Percentiles rank a stretch among this genome's conserved stretches.
phyloP scores from a whole-genome alignment of 768 basidiomycete species.

The Hygrocybe punicea region DNA sequence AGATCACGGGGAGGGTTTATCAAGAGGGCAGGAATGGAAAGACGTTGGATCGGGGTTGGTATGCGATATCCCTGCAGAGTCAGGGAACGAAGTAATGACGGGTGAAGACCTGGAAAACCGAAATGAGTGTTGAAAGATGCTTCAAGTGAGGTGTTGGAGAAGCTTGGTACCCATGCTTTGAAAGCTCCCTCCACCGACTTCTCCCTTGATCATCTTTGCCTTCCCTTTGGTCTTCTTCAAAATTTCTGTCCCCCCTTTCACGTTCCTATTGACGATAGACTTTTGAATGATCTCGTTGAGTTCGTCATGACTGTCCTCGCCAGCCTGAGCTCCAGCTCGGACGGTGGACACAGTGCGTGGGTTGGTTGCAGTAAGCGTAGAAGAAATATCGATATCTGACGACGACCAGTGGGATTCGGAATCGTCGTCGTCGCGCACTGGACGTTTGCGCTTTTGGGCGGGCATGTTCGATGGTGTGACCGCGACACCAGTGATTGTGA shows the following conservation, averaged over 20 bases:
- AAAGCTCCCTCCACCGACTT: slow-evolving; percentile 90
- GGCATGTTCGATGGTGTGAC: background rate
- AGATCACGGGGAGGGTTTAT: slow-evolving; percentile 84
- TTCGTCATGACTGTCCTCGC: slow-evolving; percentile 53
- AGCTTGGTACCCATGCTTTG: slow-evolving; percentile 83
- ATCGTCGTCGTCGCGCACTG: background rate
- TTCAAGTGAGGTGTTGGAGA: slow-evolving; percentile 2
- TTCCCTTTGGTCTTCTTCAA: slow-evolving; percentile 78
- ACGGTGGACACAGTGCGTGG: slow-evolving; percentile 27
- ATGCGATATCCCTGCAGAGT: slow-evolving; percentile 90
- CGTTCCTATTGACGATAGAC: slow-evolving; percentile 67
- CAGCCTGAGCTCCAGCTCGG: background rate
- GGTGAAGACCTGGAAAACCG: slow-evolving; percentile 63
- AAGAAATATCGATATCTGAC: slow-evolving; percentile 56
- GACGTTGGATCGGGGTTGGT: slow-evolving; percentile 94
- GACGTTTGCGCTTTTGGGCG: background rate
- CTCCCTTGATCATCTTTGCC: slow-evolving; percentile 63
- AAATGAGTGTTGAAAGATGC: slow-evolving; percentile 3
- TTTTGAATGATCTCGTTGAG: slow-evolving; percentile 63
- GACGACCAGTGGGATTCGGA: background rate
- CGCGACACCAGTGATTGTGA: no score
- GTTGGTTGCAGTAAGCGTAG: slow-evolving; percentile 52
- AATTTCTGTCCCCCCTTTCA: slow-evolving; percentile 70
- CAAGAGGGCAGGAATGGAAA: slow-evolving; percentile 82
- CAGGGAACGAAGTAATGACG: slow-evolving; percentile 77